Base-by-base conservation (phyloP, 2,329 filamentous ascomycete species). In the Emmonsiellopsis sp. region DNA sequence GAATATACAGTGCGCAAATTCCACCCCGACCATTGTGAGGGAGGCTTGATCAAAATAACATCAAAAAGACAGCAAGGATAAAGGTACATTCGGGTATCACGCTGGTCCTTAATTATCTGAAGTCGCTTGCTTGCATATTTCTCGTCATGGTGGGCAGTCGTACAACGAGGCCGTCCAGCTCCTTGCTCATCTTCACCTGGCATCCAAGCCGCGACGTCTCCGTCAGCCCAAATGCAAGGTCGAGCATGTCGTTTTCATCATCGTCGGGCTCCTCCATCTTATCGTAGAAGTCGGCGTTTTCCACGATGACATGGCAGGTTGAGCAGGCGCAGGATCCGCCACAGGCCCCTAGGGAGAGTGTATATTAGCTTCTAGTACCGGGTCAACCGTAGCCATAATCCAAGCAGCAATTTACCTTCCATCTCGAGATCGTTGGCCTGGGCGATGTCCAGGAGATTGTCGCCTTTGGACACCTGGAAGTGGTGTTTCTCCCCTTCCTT, bases 361-460 rank as follows among this genome's bases (percentile, higher is more conserved):
- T 26, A 44, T 35, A 42, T 38, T 37, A 34, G 30, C 20, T 26
- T 16, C 37, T 37, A 9, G 34, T 15, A 48, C 8, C 1, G 13
- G 10, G 10, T 35, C 13, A 5, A 26, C 20, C 5, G 20, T 26
- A 26, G 20, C 20, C 20, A 26, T 26, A 26, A 26, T 26, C 20
- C 20, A 26, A 26, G 20, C 20, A 26, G 20, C 20, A 26, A 26
- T 72, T 56, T 67, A 80, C 81, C 91, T 77, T 98, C 93, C 92
- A 98, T 97, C 70, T 98, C 93, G 42, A 98, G 76, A 66, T 97
- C 92, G 70, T 97, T 82, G 45, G 87, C 89, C 69, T 96, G 92
- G 20, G 92, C 93, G 65, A 98, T 92, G 65, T 97, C 92, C 52
- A 98, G 79, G 52, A 98, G 77, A 70, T 98, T 98, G 71, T 95